phyloP scores from a whole-genome alignment of 495 filamentous ascomycete genomes.

The Jackrogersella minutella region DNA sequence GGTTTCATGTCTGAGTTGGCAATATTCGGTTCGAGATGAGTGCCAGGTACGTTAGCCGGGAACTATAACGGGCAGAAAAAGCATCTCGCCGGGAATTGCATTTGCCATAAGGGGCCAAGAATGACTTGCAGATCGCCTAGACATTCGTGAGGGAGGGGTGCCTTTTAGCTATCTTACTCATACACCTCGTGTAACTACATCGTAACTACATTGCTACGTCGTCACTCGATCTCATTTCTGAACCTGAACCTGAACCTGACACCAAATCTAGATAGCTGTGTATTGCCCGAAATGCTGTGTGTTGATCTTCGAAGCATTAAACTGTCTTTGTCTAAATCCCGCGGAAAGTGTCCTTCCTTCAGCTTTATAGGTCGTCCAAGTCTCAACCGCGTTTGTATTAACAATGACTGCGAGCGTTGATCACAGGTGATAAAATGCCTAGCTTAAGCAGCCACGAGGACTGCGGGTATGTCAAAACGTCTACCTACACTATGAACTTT shows the following conservation, averaged over 20 bases:
- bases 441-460: not conserved
- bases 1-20: constrained; percentile 34
- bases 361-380: constrained; percentile 1
- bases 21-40: constrained; percentile 26
- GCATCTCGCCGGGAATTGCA: constrained; percentile 38
- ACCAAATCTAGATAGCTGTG: constrained; percentile 16
- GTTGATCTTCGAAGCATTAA: constrained; percentile 30
- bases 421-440: constrained; percentile 17
- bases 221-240: constrained; percentile 24
- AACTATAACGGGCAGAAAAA: constrained; percentile 23
- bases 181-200: constrained; percentile 18
- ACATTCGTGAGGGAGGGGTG: constrained; percentile 29
- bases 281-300: constrained; percentile 12
- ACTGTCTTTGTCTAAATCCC: constrained; percentile 30
- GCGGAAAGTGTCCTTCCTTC: constrained; percentile 36
- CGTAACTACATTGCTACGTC: constrained; percentile 29
- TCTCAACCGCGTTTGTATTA: constrained; percentile 3
- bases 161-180: constrained; percentile 19
- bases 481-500: constrained; percentile 49
- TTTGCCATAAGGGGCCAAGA: constrained; percentile 41
- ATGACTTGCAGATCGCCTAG: constrained; percentile 37
- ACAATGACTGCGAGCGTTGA: constrained; percentile 14
- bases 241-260: constrained; percentile 12
- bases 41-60: constrained; percentile 29
- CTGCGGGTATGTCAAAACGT: constrained; percentile 24